Percentiles rank a stretch among this genome's conserved stretches.
Evolutionary conservation across 1,284 basidiomycete genomes (phyloP).

Genomic region (Malassezia equina): DNA sequence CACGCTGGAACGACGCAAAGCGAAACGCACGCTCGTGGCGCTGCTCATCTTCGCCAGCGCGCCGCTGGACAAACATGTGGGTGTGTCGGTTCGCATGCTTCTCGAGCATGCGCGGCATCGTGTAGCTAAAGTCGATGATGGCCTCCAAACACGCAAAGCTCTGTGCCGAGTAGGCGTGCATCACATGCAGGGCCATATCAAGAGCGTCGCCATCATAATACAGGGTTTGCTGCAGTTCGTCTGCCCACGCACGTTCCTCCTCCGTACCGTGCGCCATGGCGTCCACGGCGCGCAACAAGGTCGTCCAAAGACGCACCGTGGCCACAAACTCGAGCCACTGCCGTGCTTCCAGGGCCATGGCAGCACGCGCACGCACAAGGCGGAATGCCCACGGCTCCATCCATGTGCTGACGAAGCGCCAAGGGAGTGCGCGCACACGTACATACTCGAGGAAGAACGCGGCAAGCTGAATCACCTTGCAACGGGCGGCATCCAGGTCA

Average conservation of each 20-base stretch:
- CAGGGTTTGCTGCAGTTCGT: conserved; percentile 38
- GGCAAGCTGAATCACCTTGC: conserved; percentile 38
- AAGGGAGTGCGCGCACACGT: conserved; percentile 30
- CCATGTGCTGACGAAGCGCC: conserved; percentile 33
- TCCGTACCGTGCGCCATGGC: conserved; percentile 30
- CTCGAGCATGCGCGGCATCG: conserved; percentile 43
- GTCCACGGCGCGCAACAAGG: conserved; percentile 38
- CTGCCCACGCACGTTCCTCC: conserved; percentile 29
- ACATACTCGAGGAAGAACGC: conserved; percentile 46
- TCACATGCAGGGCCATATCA: conserved; percentile 31
- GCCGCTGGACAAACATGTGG: conserved; percentile 39
- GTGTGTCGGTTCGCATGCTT: conserved; percentile 35
- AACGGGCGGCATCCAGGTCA: conserved; percentile 37
- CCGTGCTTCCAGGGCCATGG: conserved; percentile 27
- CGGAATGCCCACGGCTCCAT: conserved; percentile 43
- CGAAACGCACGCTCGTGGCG: conserved; percentile 37
- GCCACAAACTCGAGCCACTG: conserved; percentile 44
- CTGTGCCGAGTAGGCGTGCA: conserved; percentile 34
- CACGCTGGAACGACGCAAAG: conserved; percentile 39
- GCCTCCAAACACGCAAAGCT: conserved; percentile 41
- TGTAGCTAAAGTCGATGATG: conserved; percentile 34
- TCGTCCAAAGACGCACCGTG: conserved; percentile 39
- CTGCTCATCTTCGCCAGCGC: conserved; percentile 17
- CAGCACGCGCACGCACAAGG: conserved; percentile 34
- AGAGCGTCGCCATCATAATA: conserved; percentile 42